Conservation (phyloP, 2,329 filamentous ascomycete species). For the Pleomassaria siparia region DNA sequence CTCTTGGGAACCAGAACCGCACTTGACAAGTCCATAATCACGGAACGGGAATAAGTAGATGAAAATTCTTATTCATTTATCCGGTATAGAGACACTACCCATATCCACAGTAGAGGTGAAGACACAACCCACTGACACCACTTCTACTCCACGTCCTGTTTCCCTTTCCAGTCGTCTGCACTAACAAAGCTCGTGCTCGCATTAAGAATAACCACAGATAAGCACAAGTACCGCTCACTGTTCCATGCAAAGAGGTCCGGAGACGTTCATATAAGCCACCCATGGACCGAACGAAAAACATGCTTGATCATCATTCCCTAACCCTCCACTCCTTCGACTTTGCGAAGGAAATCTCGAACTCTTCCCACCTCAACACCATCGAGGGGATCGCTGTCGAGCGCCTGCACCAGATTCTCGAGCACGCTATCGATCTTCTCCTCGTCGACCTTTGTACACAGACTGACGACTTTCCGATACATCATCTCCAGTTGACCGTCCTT, state of each 20-base stretch:
- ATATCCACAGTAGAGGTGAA: background rate
- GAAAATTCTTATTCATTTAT: too few species aligned
- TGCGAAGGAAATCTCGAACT: slow-evolving; percentile 76
- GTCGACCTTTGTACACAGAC: slow-evolving; percentile 77
- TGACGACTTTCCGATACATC: slow-evolving; percentile 86
- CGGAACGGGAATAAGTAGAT: too few species aligned
- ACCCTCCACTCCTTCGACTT: slow-evolving; percentile 65
- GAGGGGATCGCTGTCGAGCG: slow-evolving; percentile 80
- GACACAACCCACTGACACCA: too few species aligned
- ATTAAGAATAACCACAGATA: background rate
- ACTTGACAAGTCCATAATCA: too few species aligned
- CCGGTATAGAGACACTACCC: too few species aligned
- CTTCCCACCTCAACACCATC: slow-evolving; percentile 71
- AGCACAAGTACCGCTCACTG: too few species aligned
- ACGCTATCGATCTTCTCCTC: slow-evolving; percentile 79
- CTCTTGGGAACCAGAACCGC: too few species aligned
- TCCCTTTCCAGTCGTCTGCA: too few species aligned
- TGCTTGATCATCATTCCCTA: slow-evolving; percentile 3
- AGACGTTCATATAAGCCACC: too few species aligned
- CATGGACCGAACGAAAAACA: background rate
- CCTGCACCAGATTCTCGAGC: slow-evolving; percentile 76
- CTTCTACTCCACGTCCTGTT: too few species aligned
- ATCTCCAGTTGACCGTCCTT: slow-evolving; percentile 81
- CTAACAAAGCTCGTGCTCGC: background rate
- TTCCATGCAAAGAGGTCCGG: too few species aligned